Base-by-base conservation (phyloP, 2,329 filamentous ascomycete genomes). In the Aspergillus pseudonomiae region DNA sequence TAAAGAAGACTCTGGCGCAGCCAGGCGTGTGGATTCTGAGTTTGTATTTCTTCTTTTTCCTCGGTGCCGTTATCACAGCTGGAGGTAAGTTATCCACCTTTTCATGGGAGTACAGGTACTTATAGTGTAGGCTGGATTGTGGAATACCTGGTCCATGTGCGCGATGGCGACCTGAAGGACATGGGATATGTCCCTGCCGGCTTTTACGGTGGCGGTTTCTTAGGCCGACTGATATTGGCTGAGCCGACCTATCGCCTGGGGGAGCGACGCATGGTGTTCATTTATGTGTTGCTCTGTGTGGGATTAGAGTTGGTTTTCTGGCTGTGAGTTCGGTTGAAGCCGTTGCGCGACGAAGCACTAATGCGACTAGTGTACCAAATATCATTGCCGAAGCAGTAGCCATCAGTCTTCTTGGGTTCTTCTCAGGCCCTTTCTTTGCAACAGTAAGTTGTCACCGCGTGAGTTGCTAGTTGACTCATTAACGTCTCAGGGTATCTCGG, bases 181-280 rank as follows among this genome's bases (percentile, higher is more conserved):
- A 85, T 88, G 74, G 88, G 87, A 0, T 90, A 89, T 58, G 84
- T 90, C 0, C 84, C 87, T 0, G 84, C 87, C 0, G 87, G 86
- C 3, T 86, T 85, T 67, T 87, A 82, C 54, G 87, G 85, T 2
- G 88, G 88, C 0, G 79, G 80, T 0, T 79, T 89, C 4, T 79
- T 89, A 0, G 87, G 87, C 0, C 78, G 87, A 6, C 65, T 89
- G 0, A 60, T 88, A 0, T 79, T 89, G 0, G 84, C 86, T 0
- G 87, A 89, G 65, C 85, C 86, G 0, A 88, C 84, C 0, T 82
- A 88, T 71, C 79, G 86, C 0, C 83, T 84, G 21, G 88, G 88
- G 0, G 85, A 89, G 66, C 79, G 83, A 21, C 78, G 79, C 4
- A 88, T 89, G 85, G 73, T 88, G 0, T 76, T 87, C 1, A 48